A percentile compares a stretch with the other conserved stretches of the same genome.
Conservation (phyloP, 1,139 yeast genomes). For the Pichia inconspicua region DNA sequence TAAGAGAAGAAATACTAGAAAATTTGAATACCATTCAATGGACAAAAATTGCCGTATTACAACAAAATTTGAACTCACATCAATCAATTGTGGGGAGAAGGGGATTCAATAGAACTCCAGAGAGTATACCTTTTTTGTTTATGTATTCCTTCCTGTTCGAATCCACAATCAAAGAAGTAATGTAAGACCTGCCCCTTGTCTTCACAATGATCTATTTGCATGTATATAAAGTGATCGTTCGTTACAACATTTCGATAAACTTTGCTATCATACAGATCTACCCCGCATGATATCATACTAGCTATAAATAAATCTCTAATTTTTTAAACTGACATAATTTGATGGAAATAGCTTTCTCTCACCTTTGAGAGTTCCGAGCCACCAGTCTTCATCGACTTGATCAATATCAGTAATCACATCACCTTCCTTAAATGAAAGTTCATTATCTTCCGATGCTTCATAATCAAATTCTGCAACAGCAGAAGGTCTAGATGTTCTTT, state of each 20-base stretch:
- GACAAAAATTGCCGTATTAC: constrained; percentile 58
- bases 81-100: constrained; percentile 65
- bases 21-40: constrained; percentile 52
- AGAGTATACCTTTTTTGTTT: constrained; percentile 46
- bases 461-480: constrained; percentile 83
- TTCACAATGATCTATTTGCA: too few species aligned
- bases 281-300: neutral
- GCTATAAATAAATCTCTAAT: neutral
- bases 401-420: constrained; percentile 76
- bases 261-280: too few species aligned
- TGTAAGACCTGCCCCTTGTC: neutral
- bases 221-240: too few species aligned
- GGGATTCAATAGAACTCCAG: constrained; percentile 47
- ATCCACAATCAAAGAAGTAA: neutral
- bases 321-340: constrained; percentile 57
- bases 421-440: constrained; percentile 74
- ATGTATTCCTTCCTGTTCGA: constrained; percentile 36
- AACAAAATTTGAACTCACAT: constrained; percentile 64
- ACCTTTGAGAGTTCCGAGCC: constrained; percentile 80
- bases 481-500: constrained; percentile 32
- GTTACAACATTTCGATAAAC: neutral
- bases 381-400: constrained; percentile 93
- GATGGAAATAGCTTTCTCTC: constrained; percentile 85
- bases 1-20: constrained; percentile 36
- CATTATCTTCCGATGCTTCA: constrained; percentile 87